Percentiles rank a stretch among this genome's conserved stretches.
These are phyloP conservation scores for Luvunga scandens DNA, from an alignment of 345 rosid species.

Conservation along the genomic window DNA sequence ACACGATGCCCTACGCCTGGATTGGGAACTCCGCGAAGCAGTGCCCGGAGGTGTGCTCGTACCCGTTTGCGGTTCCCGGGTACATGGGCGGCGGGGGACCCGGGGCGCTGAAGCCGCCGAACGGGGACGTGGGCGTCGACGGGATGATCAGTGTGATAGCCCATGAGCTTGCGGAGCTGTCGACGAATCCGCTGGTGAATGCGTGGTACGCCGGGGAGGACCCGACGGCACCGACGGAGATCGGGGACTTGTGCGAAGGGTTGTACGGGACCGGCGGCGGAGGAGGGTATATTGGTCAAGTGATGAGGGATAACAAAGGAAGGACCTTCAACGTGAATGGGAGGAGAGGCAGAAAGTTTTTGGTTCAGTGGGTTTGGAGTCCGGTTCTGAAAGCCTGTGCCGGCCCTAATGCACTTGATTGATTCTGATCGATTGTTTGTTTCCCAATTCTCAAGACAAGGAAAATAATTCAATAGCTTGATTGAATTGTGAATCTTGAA, in stretches of 20 bases:
- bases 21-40: slow-evolving; percentile 79
- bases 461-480: not conserved
- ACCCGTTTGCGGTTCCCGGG: slow-evolving; percentile 85
- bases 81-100: slow-evolving; percentile 85
- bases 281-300: slow-evolving; percentile 88
- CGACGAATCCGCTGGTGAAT: slow-evolving; percentile 82
- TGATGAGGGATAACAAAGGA: slow-evolving; percentile 62
- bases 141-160: slow-evolving; percentile 98
- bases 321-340: slow-evolving; percentile 78
- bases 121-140: slow-evolving; percentile 77
- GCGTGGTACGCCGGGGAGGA: slow-evolving; percentile 99
- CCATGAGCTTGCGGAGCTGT: slow-evolving; percentile 85
- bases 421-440: not conserved
- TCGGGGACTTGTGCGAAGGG: slow-evolving; percentile 83
- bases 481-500: not conserved
- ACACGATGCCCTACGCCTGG: slow-evolving; percentile 98
- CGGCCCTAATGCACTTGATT: slow-evolving; percentile 80
- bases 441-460: not conserved
- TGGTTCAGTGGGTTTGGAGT: slow-evolving; percentile 97
- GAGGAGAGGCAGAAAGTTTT: slow-evolving; percentile 55
- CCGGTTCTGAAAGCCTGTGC: slow-evolving; percentile 72
- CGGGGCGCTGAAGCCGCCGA: slow-evolving; percentile 58
- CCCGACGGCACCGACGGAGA: slow-evolving; percentile 94
- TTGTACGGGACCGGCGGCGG: slow-evolving; percentile 95
- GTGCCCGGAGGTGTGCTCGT: slow-evolving; percentile 95